These are phyloP conservation scores for Pisolithus sp. DNA, from an alignment of 768 basidiomycete species.

Conservation along the genomic window DNA sequence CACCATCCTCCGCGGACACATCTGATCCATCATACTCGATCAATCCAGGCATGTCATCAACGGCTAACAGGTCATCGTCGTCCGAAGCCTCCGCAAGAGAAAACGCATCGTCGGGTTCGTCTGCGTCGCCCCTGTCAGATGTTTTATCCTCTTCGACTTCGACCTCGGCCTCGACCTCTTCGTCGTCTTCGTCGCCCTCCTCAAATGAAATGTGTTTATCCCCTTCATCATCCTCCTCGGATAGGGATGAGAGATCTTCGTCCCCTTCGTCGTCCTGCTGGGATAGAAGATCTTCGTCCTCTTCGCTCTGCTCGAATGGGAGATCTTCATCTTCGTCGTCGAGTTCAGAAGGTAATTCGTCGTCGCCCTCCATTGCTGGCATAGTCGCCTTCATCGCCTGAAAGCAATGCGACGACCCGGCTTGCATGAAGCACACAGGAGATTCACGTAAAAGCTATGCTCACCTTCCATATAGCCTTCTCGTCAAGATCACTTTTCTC, in stretches of 20 bases:
- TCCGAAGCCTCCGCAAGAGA: slow-evolving; percentile 63
- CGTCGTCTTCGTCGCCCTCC: slow-evolving; percentile 16
- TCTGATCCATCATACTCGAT: slow-evolving; percentile 57
- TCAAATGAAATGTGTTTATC: slow-evolving; percentile 23
- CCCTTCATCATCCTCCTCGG: slow-evolving; percentile 14
- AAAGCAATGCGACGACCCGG: neutral
- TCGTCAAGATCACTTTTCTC: slow-evolving; percentile 47
- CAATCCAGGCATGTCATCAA: slow-evolving; percentile 52
- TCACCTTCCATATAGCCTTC: slow-evolving; percentile 85
- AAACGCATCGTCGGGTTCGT: slow-evolving; percentile 39
- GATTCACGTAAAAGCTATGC: neutral
- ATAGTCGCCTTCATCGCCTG: slow-evolving; percentile 90
- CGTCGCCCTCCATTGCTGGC: slow-evolving; percentile 52
- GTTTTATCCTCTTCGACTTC: slow-evolving; percentile 28
- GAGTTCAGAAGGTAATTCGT: slow-evolving; percentile 19
- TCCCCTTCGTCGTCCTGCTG: no score
- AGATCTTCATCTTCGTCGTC: slow-evolving; percentile 26
- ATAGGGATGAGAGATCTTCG: no score
- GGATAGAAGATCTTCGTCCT: slow-evolving; percentile 7
- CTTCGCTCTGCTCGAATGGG: slow-evolving; percentile 7
- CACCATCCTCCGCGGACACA: slow-evolving; percentile 44
- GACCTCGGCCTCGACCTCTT: slow-evolving; percentile 17
- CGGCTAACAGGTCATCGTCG: slow-evolving; percentile 59
- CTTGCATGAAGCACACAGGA: neutral
- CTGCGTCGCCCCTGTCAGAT: slow-evolving; percentile 28